These are phyloP conservation scores for Odontarrhena argentea DNA, from an alignment of 345 rosid species.

Conservation along the genomic window DNA sequence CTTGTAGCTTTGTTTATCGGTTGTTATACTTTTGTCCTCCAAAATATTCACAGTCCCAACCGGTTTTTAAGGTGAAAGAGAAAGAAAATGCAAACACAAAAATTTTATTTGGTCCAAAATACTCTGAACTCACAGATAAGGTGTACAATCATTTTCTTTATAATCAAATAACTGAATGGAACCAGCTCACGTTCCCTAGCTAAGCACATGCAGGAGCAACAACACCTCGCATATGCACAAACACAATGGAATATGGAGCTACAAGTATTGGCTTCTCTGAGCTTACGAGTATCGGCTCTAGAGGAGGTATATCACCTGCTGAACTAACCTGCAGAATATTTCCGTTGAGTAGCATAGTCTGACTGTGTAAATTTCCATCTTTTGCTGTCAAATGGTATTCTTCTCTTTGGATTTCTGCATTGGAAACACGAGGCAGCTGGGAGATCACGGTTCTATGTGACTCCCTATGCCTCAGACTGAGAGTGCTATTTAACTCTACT, in stretches of 20 bases:
- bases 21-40: slow-evolving; percentile 8
- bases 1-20: slow-evolving; percentile 21
- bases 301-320: slow-evolving; percentile 63
- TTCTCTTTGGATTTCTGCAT: slow-evolving; percentile 51
- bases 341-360: slow-evolving; percentile 79
- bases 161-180: slow-evolving; percentile 37
- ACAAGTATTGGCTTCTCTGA: slow-evolving; percentile 52
- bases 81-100: slow-evolving; percentile 2
- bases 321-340: slow-evolving; percentile 58
- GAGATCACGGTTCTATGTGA: slow-evolving; percentile 27
- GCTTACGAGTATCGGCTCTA: slow-evolving; percentile 56
- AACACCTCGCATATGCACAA: slow-evolving; percentile 57
- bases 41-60: slow-evolving; percentile 1
- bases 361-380: slow-evolving; percentile 83
- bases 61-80: background rate
- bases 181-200: slow-evolving; percentile 31
- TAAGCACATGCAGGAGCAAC: slow-evolving; percentile 60
- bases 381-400: slow-evolving; percentile 84
- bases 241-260: slow-evolving; percentile 71
- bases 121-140: background rate
- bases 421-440: slow-evolving; percentile 32
- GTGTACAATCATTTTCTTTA: background rate
- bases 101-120: slow-evolving; percentile 10
- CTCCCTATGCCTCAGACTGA: slow-evolving; percentile 31
- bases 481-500: slow-evolving; percentile 46